These are phyloP conservation scores for Strobilomyces echinocephalus DNA, from an alignment of 768 basidiomycete species.

Conservation along the genomic window DNA sequence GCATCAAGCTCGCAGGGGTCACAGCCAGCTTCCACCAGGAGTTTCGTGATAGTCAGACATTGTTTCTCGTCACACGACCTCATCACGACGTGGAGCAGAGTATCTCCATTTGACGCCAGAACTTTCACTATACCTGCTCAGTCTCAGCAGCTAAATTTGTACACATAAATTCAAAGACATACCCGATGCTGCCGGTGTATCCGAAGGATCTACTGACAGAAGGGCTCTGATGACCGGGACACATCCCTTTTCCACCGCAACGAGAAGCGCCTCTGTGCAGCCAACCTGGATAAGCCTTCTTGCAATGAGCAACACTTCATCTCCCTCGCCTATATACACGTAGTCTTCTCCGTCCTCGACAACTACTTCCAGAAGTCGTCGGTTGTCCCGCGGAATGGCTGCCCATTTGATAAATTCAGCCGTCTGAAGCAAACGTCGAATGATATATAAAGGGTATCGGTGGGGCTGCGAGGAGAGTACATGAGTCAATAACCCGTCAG, in stretches of 20 bases:
- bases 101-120: background rate
- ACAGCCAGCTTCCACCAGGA: too few relatives aligned
- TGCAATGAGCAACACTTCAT: too few relatives aligned
- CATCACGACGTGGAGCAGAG: background rate
- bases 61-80: background rate
- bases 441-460: constrained; percentile 2
- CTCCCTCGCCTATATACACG: background rate
- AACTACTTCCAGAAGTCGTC: too few relatives aligned
- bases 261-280: background rate
- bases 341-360: background rate
- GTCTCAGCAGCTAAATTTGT: too few relatives aligned
- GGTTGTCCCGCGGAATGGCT: too few relatives aligned
- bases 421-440: background rate
- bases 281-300: too few relatives aligned
- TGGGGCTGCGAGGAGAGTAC: background rate
- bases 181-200: too few relatives aligned
- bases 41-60: background rate
- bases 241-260: constrained; percentile 7
- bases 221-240: background rate
- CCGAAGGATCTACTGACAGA: too few relatives aligned
- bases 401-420: background rate
- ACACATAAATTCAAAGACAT: too few relatives aligned
- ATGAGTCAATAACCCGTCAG: background rate
- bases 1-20: background rate
- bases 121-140: background rate